Base-by-base conservation (phyloP, 306 rosid species). In the barrel medic (Medicago truncatula) region DNA sequence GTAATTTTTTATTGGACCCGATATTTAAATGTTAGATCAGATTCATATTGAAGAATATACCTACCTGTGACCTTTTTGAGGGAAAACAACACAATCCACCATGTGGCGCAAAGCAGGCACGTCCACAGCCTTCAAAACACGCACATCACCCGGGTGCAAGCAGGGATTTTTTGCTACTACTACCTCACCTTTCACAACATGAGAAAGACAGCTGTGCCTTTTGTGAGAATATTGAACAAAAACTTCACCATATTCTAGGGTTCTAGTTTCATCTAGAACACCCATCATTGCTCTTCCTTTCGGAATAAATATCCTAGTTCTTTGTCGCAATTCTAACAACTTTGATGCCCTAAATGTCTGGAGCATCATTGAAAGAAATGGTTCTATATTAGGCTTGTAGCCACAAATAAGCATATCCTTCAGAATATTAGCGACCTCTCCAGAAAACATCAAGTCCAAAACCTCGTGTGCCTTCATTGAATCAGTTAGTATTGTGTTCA, bases 281-380 rank as follows among this genome's bases (percentile, higher is more conserved):
- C 98, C 98, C 93, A 93, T 89, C 98, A 93, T 89, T 74, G 96
- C 93, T 84, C 91, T 83, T 84, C 98, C 98, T 5, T 81, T 49
- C 56, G 91, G 93, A 76, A 93, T 77, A 69, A 85, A 74, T 74
- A 93, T 88, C 81, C 89, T 91, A 61, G 91, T 39, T 78, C 78
- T 93, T 4, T 43, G 84, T 64, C 89, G 85, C 85, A 93, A 65
- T 41, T 89, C 98, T 81, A 85, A 73, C 73, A 93, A 68, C 77
- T 90, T 89, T 11, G 91, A 88, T 65, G 93, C 89, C 71, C 97
- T 87, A 50, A 91, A 93, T 44, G 91, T 84, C 76, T 88, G 92
- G 76, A 93, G 81, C 97, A 91, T 93, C 97, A 93, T 91, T 47
- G 85, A 79, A 78, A 93, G 88, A 84, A 91, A 93, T 39, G 98